Evolutionary conservation across 129 eudicot genomes (phyloP).

Genomic region (Artemisia annua): DNA sequence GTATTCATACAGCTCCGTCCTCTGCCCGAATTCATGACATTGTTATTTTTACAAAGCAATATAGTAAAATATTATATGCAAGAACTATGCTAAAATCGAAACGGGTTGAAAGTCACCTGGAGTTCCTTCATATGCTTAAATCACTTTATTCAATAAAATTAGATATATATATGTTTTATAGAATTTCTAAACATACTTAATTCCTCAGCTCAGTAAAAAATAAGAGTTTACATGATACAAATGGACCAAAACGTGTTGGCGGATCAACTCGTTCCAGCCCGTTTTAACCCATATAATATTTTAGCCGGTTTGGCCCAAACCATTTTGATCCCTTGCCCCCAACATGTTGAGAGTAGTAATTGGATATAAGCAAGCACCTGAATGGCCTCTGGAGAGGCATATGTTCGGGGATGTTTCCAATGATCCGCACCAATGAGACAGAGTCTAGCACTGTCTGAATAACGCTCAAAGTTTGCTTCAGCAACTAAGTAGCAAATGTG

Average conservation of each 20-base stretch:
- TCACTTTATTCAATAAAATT: neutral
- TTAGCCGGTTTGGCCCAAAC: too few relatives aligned
- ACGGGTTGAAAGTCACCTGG: neutral
- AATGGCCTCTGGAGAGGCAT: slow-evolving; percentile 96
- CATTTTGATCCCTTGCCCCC: neutral
- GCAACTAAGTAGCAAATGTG: slow-evolving; percentile 97
- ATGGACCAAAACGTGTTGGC: neutral
- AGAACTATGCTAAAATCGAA: neutral
- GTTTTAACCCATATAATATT: neutral
- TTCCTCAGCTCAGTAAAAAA: neutral
- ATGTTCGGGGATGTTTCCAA: slow-evolving; percentile 85
- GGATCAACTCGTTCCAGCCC: neutral
- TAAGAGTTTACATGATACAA: neutral
- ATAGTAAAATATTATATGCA: neutral
- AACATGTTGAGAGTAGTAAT: neutral
- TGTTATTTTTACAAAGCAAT: slow-evolving; percentile 16
- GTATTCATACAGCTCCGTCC: slow-evolving; percentile 89
- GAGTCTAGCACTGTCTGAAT: slow-evolving; percentile 87
- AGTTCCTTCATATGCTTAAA: neutral
- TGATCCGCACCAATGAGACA: slow-evolving; percentile 98
- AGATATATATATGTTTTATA: neutral
- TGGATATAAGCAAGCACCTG: slow-evolving; percentile 52
- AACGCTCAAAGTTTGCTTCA: slow-evolving; percentile 89
- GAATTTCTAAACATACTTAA: neutral
- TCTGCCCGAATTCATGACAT: slow-evolving; percentile 47